These are phyloP conservation scores for Prunus davidiana DNA, from an alignment of 306 rosid genomes.

Conservation along the genomic window DNA sequence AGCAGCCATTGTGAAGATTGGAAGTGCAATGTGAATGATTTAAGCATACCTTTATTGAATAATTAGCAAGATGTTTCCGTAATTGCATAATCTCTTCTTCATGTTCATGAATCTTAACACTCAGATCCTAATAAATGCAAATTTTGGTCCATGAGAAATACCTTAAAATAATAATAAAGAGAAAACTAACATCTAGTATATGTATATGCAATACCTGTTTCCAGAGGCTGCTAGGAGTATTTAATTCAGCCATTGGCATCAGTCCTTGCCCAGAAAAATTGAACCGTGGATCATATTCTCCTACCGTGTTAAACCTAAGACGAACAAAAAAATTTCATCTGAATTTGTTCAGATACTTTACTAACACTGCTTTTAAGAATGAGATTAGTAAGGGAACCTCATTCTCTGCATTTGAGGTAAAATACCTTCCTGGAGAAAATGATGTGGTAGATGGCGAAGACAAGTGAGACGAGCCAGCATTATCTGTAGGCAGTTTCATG, in stretches of 20 bases:
- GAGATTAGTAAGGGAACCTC: background rate
- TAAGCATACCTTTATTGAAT: slow-evolving; percentile 35
- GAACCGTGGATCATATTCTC: too few species aligned
- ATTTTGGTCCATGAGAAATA: slow-evolving; percentile 22
- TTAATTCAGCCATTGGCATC: too few species aligned
- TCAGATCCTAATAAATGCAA: slow-evolving; percentile 22
- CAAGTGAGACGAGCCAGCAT: too few species aligned
- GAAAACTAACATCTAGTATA: slow-evolving; percentile 17
- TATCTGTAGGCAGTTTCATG: too few species aligned
- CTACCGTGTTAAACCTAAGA: slow-evolving; percentile 22
- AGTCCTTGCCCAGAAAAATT: too few species aligned
- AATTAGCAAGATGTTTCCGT: too few species aligned
- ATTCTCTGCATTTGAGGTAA: slow-evolving; percentile 19
- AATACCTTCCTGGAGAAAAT: slow-evolving; percentile 48
- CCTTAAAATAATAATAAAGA: background rate
- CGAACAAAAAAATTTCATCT: slow-evolving; percentile 20
- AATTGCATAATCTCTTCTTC: too few species aligned
- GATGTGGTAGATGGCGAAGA: too few species aligned
- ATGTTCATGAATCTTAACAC: too few species aligned
- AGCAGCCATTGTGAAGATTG: background rate
- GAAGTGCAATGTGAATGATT: slow-evolving; percentile 2
- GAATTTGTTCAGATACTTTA: slow-evolving; percentile 11
- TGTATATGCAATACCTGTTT: slow-evolving; percentile 46
- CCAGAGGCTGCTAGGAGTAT: too few species aligned
- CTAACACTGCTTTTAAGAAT: slow-evolving; percentile 12